Conservation (phyloP, 345 rosid species). For the Nasturtium officinale region DNA sequence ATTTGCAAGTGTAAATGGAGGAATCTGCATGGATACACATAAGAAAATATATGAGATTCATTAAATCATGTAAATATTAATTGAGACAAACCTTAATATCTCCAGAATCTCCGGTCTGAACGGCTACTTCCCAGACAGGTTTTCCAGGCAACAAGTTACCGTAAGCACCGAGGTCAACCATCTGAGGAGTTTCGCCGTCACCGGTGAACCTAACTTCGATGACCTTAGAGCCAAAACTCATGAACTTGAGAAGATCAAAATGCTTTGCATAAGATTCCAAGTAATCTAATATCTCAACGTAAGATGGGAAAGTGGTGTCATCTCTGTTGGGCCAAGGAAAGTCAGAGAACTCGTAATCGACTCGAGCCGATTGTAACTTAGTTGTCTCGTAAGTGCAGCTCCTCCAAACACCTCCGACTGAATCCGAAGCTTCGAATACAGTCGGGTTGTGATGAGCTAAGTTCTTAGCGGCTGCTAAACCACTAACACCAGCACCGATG, state of each 20-base stretch:
- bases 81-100: constrained; percentile 55
- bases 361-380: constrained; percentile 73
- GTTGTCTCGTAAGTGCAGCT: constrained; percentile 76
- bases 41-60: neutral
- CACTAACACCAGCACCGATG: constrained; percentile 89
- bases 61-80: neutral
- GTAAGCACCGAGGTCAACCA: constrained; percentile 34
- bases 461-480: constrained; percentile 79
- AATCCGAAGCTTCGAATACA: constrained; percentile 76
- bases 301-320: constrained; percentile 64
- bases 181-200: constrained; percentile 32
- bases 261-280: constrained; percentile 69
- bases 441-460: constrained; percentile 63
- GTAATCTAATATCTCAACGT: constrained; percentile 70
- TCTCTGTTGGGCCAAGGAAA: constrained; percentile 83
- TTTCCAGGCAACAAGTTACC: constrained; percentile 57
- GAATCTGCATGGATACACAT: constrained; percentile 18
- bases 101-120: constrained; percentile 55
- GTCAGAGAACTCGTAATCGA: constrained; percentile 82
- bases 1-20: neutral
- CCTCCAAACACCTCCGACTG: constrained; percentile 91
- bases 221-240: constrained; percentile 74
- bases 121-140: constrained; percentile 84
- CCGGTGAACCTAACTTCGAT: constrained; percentile 62
- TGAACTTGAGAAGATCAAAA: constrained; percentile 63